These are phyloP conservation scores for Hypoxylon lienhwacheense DNA, from an alignment of 495 filamentous ascomycete species.

Conservation along the genomic window DNA sequence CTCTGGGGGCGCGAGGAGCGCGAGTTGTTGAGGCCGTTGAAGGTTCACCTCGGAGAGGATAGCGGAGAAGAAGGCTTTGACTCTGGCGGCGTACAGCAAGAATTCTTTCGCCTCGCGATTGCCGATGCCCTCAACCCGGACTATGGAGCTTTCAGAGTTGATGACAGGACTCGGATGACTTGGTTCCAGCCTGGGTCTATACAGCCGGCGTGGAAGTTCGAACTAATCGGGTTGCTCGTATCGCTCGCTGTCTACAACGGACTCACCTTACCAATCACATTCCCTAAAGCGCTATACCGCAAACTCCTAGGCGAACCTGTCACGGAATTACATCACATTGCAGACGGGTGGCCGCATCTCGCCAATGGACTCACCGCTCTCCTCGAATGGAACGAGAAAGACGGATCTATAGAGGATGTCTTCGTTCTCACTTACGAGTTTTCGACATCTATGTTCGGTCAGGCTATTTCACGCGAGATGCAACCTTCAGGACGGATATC, in stretches of 20 bases:
- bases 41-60: conserved; percentile 79
- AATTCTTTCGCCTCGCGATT: conserved; percentile 86
- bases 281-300: conserved; percentile 81
- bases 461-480: conserved; percentile 55
- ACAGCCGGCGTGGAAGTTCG: conserved; percentile 85
- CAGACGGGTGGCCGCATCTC: conserved; percentile 85
- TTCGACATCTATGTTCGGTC: conserved; percentile 69
- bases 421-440: conserved; percentile 85
- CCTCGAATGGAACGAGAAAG: conserved; percentile 68
- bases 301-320: conserved; percentile 70
- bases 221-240: conserved; percentile 83
- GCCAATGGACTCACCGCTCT: conserved; percentile 70
- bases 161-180: conserved; percentile 69
- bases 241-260: conserved; percentile 95
- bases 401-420: conserved; percentile 78
- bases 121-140: conserved; percentile 74
- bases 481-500: conserved; percentile 28
- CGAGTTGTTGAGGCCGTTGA: conserved; percentile 81
- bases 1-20: conserved; percentile 82
- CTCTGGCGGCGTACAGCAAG: conserved; percentile 91
- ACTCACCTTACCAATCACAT: conserved; percentile 82
- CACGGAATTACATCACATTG: conserved; percentile 70
- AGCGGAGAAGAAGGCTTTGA: conserved; percentile 88
- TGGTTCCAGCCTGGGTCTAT: conserved; percentile 85
- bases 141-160: conserved; percentile 74